Conservation (phyloP, 2,329 filamentous ascomycete species). For the Xylaria sp. region DNA sequence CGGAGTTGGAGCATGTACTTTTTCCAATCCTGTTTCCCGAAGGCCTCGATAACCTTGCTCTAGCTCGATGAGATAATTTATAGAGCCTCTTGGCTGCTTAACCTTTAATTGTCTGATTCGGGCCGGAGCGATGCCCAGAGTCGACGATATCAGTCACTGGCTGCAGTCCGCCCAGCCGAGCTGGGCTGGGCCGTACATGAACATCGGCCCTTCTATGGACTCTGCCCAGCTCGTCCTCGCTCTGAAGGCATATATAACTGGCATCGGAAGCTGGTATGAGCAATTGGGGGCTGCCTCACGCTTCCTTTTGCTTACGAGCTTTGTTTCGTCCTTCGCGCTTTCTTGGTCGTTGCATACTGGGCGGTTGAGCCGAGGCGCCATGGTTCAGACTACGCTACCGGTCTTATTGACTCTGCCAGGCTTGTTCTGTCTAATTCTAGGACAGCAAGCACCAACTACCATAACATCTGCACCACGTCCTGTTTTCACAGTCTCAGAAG, state of each 20-base stretch:
- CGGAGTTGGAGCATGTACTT: background rate
- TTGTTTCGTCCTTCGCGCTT: slow-evolving; percentile 23
- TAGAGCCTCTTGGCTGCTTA: background rate
- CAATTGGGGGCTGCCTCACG: slow-evolving; percentile 23
- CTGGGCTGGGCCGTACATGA: slow-evolving; percentile 6
- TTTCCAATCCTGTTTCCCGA: background rate
- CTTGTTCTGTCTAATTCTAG: slow-evolving; percentile 9
- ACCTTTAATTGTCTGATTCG: background rate
- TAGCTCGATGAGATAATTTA: background rate
- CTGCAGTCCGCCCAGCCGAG: slow-evolving; percentile 6
- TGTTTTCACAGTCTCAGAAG: slow-evolving; percentile 14
- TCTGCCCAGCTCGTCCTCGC: slow-evolving; percentile 15
- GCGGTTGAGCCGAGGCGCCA: slow-evolving; percentile 11
- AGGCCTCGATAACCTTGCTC: background rate
- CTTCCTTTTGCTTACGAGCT: slow-evolving; percentile 23
- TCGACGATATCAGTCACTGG: slow-evolving; percentile 10
- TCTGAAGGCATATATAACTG: slow-evolving; percentile 16
- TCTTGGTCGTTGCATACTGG: slow-evolving; percentile 19
- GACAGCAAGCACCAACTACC: slow-evolving; percentile 2
- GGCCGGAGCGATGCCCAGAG: slow-evolving; percentile 3
- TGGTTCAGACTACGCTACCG: slow-evolving; percentile 17
- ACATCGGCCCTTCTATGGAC: slow-evolving; percentile 11
- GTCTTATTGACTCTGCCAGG: slow-evolving; percentile 6
- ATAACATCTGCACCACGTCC: slow-evolving; percentile 2
- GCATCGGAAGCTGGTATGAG: slow-evolving; percentile 23